phyloP scores from a whole-genome alignment of 768 basidiomycete genomes.

The Jaapia argillacea region DNA sequence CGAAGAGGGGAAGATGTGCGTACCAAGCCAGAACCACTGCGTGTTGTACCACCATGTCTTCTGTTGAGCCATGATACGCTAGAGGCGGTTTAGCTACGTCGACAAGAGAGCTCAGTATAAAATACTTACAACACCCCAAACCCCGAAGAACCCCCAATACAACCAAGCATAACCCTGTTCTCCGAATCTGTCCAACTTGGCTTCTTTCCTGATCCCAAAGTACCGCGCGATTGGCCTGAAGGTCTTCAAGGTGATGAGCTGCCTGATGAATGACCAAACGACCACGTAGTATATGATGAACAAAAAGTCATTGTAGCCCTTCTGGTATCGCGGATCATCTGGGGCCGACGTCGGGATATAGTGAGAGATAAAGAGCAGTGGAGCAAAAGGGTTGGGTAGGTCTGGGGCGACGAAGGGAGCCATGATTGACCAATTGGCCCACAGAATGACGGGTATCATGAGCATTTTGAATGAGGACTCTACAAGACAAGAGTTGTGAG shows the following conservation, averaged over 20 bases:
- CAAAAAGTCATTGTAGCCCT: conserved; percentile 61
- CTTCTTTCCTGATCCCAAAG: conserved; percentile 56
- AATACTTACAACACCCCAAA: conserved; percentile 68
- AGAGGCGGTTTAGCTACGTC: background rate
- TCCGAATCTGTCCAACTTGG: conserved; percentile 75
- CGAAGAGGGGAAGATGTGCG: conserved; percentile 6
- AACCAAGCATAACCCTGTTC: conserved; percentile 86
- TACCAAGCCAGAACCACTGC: conserved; percentile 77
- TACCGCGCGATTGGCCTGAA: conserved; percentile 57
- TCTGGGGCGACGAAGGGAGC: conserved; percentile 35
- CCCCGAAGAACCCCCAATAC: conserved; percentile 66
- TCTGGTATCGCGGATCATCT: conserved; percentile 55
- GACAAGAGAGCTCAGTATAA: background rate
- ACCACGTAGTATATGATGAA: conserved; percentile 82
- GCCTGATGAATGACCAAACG: conserved; percentile 84
- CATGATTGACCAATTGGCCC: conserved; percentile 52
- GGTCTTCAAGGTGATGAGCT: conserved; percentile 55
- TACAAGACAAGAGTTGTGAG: conserved; percentile 15
- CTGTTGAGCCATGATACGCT: conserved; percentile 77
- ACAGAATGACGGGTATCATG: conserved; percentile 47
- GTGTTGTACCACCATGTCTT: conserved; percentile 86
- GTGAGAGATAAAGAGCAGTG: conserved; percentile 65
- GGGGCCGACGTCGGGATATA: conserved; percentile 39
- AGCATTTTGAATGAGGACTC: conserved; percentile 63
- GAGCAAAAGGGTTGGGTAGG: conserved; percentile 62